These are phyloP conservation scores for Knoxdaviesia proteae DNA, from an alignment of 2,329 filamentous ascomycete genomes.

Conservation along the genomic window DNA sequence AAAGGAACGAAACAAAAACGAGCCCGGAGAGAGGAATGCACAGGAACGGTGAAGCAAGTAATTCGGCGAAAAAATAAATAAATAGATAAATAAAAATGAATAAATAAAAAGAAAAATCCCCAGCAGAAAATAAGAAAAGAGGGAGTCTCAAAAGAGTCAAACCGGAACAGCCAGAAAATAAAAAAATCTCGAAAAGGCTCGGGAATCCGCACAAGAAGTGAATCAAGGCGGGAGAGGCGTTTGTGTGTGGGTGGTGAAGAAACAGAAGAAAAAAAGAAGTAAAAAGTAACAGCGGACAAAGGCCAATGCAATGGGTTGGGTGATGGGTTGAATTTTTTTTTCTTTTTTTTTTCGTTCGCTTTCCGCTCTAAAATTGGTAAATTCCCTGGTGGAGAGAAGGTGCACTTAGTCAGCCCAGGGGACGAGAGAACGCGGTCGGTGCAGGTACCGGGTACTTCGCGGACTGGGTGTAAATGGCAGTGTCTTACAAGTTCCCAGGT, in stretches of 20 bases:
- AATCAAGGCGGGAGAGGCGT: constrained; percentile 2
- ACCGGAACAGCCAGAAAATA: constrained; percentile 3
- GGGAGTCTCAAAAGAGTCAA: constrained; percentile 7
- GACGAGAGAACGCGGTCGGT: too few relatives aligned
- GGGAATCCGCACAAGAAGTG: too few relatives aligned
- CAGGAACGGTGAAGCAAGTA: not conserved
- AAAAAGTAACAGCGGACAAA: constrained; percentile 1
- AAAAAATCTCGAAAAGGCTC: constrained; percentile 3
- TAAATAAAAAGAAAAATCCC: not conserved
- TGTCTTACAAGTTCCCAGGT: too few relatives aligned
- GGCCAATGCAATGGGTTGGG: not conserved
- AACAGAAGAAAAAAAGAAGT: not conserved
- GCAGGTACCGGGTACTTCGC: too few relatives aligned
- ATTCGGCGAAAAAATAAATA: not conserved
- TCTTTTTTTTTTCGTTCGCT: not conserved
- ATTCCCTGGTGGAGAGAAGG: too few relatives aligned
- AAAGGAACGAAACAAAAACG: not conserved
- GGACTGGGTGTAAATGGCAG: too few relatives aligned
- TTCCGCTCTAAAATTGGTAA: too few relatives aligned
- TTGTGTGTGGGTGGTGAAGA: not conserved
- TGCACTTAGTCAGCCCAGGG: too few relatives aligned
- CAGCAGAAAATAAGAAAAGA: constrained; percentile 7
- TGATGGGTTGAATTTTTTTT: not conserved
- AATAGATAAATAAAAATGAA: not conserved
- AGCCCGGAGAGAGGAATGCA: not conserved